A percentile compares a stretch with the other conserved stretches of the same genome.
These are phyloP conservation scores for Talaromyces marneffei DNA, from an alignment of 2,329 filamentous ascomycete species.

Conservation along the genomic window DNA sequence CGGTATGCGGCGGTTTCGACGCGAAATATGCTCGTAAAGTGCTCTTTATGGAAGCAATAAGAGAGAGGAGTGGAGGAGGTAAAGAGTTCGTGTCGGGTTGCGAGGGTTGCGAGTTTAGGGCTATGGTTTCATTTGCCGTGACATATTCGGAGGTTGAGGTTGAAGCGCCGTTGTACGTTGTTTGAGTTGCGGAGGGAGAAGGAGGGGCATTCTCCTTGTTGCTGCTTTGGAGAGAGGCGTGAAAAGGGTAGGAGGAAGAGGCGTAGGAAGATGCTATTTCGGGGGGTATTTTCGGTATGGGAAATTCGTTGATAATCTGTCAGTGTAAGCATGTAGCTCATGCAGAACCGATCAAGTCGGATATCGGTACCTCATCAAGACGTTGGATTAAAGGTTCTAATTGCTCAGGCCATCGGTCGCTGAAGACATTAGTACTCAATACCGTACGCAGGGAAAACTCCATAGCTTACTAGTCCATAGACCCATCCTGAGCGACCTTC, in stretches of 20 bases:
- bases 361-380: constrained; percentile 55
- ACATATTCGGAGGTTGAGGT: constrained; percentile 22
- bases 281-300: constrained; percentile 56
- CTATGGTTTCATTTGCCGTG: constrained; percentile 32
- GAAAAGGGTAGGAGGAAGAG: constrained; percentile 24
- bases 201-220: constrained; percentile 33
- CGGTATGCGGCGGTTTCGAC: constrained; percentile 76
- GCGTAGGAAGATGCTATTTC: constrained; percentile 36
- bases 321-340: neutral
- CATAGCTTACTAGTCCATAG: constrained; percentile 51
- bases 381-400: constrained; percentile 60
- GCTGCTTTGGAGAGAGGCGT: constrained; percentile 27
- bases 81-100: constrained; percentile 48
- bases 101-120: constrained; percentile 40
- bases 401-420: constrained; percentile 63
- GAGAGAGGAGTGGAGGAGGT: constrained; percentile 58
- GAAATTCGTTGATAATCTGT: constrained; percentile 73
- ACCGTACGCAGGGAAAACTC: no score
- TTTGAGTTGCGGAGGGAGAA: constrained; percentile 18
- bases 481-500: constrained; percentile 52
- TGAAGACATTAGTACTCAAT: constrained; percentile 31
- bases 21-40: constrained; percentile 64
- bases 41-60: constrained; percentile 54
- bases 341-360: neutral
- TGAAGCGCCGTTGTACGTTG: neutral